Conservation (phyloP, 1,284 basidiomycete species). For the Pseudozyma tsukubaensis region DNA sequence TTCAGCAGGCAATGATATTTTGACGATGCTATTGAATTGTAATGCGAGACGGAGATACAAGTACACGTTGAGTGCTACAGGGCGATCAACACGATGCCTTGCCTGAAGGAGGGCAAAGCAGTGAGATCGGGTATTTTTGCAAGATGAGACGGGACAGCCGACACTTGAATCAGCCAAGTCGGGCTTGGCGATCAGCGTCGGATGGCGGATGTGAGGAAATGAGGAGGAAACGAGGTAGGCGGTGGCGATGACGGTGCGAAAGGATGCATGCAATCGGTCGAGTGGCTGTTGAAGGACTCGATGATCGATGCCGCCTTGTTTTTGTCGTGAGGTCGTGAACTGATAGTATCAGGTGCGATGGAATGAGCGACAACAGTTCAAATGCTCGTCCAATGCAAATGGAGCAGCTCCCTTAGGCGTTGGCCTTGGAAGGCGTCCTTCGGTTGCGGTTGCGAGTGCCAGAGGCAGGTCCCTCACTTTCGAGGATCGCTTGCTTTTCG, state of each 20-base stretch:
- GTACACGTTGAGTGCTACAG: conserved; percentile 49
- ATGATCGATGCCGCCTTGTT: conserved; percentile 16
- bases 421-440: conserved; percentile 45
- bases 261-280: conserved; percentile 13
- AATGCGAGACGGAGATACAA: conserved; percentile 24
- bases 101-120: background rate
- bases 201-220: background rate
- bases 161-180: background rate
- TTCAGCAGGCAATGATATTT: background rate
- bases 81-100: conserved; percentile 7
- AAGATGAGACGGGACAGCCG: conserved; percentile 1
- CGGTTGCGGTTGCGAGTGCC: conserved; percentile 48
- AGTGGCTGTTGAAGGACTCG: conserved; percentile 45
- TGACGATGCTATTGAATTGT: background rate
- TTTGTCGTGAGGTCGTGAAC: background rate
- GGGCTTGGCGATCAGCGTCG: background rate
- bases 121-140: conserved; percentile 29
- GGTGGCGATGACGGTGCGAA: background rate
- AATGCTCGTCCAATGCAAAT: too few relatives aligned
- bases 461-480: conserved; percentile 45
- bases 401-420: conserved; percentile 6
- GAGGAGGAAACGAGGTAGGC: background rate
- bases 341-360: background rate
- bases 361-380: too few relatives aligned
- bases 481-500: conserved; percentile 33